Evolutionary conservation across 768 basidiomycete species (phyloP).

Genomic region (Podaxis pistillaris): DNA sequence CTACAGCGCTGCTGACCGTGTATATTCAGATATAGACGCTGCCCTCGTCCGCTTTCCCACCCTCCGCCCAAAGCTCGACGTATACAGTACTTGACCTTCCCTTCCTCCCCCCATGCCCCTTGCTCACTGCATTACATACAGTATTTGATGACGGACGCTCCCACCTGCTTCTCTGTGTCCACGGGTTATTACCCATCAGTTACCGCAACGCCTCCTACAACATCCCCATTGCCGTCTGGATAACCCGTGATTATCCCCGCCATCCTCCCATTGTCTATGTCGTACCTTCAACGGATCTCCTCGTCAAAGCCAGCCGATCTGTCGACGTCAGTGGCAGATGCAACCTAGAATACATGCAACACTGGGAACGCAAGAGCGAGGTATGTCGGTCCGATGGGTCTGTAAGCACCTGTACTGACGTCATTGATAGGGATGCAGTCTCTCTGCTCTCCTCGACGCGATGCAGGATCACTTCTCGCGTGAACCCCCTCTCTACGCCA

Average conservation of each 20-base stretch:
- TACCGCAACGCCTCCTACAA: conserved; percentile 81
- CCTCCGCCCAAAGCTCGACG: conserved; percentile 76
- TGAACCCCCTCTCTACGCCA: conserved; percentile 88
- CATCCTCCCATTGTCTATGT: conserved; percentile 87
- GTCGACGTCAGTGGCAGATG: conserved; percentile 83
- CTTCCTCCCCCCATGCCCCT: conserved; percentile 5
- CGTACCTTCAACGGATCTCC: conserved; percentile 88
- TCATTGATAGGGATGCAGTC: conserved; percentile 63
- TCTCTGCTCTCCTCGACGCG: conserved; percentile 71
- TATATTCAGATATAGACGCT: conserved; percentile 62
- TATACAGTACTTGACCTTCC: conserved; percentile 57
- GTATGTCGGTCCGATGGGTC: conserved; percentile 40
- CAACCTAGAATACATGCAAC: conserved; percentile 61
- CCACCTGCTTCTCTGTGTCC: conserved; percentile 85
- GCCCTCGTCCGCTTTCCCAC: conserved; percentile 52
- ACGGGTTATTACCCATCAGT: conserved; percentile 87
- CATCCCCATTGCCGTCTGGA: conserved; percentile 90
- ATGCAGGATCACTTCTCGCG: conserved; percentile 83
- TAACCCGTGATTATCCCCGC: conserved; percentile 81
- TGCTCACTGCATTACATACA: conserved; percentile 29
- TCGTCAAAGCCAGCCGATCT: conserved; percentile 71
- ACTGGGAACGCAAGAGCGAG: conserved; percentile 85
- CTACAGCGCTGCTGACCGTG: conserved; percentile 55
- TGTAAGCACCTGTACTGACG: conserved; percentile 15
- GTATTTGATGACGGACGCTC: conserved; percentile 95